phyloP scores from a whole-genome alignment of 2,329 filamentous ascomycete genomes.

The Lomentospora prolificans region DNA sequence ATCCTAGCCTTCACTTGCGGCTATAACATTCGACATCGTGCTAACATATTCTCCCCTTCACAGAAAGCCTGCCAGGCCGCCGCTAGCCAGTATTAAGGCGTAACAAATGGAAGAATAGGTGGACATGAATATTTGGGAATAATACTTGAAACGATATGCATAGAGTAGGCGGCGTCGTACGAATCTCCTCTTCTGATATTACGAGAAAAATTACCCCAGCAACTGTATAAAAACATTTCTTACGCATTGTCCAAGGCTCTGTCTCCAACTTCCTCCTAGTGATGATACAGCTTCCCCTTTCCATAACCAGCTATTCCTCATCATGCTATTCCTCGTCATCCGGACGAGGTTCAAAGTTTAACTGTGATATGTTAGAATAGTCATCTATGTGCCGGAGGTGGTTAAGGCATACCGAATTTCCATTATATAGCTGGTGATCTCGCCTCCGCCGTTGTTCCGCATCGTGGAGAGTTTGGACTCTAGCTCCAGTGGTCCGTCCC shows the following conservation, averaged over 20 bases:
- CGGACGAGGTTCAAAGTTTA: conserved; percentile 59
- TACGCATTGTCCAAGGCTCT: conserved; percentile 13
- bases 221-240: conserved; percentile 13
- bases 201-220: conserved; percentile 14
- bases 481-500: conserved; percentile 16
- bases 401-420: conserved; percentile 62
- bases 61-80: conserved; percentile 76
- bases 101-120: not conserved
- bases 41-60: conserved; percentile 10
- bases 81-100: conserved; percentile 56
- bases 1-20: conserved; percentile 11
- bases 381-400: not conserved
- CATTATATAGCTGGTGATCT: conserved; percentile 75
- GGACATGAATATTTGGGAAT: not conserved
- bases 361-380: conserved; percentile 30
- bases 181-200: conserved; percentile 5
- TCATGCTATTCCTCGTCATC: conserved; percentile 48
- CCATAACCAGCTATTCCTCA: no score
- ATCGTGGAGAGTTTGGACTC: conserved; percentile 30
- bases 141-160: conserved; percentile 8
- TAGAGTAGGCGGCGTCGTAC: conserved; percentile 2
- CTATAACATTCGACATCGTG: not conserved
- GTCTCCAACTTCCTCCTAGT: conserved; percentile 19
- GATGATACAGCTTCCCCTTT: no score
- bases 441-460: conserved; percentile 35